Percentiles rank a stretch among this genome's conserved stretches.
Evolutionary conservation across 768 basidiomycete genomes (phyloP).

Genomic region (Russula compacta): DNA sequence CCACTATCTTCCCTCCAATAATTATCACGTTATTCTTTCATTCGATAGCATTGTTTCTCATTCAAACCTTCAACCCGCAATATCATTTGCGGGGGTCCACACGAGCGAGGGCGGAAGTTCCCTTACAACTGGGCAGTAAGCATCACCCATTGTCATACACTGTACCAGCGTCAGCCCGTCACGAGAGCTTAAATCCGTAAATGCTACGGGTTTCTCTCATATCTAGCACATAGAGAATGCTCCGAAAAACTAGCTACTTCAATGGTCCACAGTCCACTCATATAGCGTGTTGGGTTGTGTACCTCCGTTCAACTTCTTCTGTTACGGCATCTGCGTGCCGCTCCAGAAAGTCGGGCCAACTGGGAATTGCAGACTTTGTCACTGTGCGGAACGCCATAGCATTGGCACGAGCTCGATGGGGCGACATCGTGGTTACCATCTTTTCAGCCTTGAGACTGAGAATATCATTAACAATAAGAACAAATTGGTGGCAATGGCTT

Average conservation of each 20-base stretch:
- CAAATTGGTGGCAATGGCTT: no score
- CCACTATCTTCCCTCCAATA: conserved; percentile 29
- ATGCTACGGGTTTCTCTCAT: neutral
- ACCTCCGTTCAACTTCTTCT: conserved; percentile 14
- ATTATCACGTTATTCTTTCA: neutral
- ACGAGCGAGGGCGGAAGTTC: neutral
- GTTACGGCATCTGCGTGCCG: conserved; percentile 1
- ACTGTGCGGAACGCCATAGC: conserved; percentile 87
- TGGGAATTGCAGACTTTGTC: conserved; percentile 81
- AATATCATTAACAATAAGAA: no score
- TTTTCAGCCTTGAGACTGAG: no score
- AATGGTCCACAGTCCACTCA: neutral
- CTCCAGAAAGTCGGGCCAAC: conserved; percentile 24
- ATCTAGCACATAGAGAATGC: neutral
- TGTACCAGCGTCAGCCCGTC: neutral
- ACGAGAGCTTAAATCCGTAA: neutral
- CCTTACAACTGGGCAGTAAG: neutral
- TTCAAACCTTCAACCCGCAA: neutral
- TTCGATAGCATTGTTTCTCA: neutral
- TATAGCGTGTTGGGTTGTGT: neutral
- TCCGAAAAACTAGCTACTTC: neutral
- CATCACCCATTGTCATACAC: neutral
- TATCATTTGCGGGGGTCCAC: neutral
- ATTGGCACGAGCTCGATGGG: conserved; percentile 88
- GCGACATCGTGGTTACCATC: no score